Percentiles rank a stretch among this genome's conserved stretches.
Conservation (phyloP, 306 rosid genomes). For the Fagus sylvatica region DNA sequence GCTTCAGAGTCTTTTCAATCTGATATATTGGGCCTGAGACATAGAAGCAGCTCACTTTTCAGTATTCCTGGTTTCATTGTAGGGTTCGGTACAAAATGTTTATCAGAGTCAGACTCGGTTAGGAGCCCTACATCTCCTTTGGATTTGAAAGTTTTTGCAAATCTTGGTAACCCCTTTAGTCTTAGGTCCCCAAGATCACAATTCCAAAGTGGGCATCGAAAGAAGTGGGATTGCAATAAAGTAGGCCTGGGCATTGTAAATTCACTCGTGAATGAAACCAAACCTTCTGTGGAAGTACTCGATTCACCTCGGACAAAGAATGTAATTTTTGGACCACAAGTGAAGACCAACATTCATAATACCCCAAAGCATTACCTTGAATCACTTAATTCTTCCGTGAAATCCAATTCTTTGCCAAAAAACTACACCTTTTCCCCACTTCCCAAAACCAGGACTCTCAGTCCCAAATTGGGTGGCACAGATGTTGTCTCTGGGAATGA, state of each 20-base stretch:
- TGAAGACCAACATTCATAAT: constrained; percentile 42
- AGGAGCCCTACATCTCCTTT: constrained; percentile 87
- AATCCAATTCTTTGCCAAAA: constrained; percentile 69
- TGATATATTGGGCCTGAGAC: constrained; percentile 48
- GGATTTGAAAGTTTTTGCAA: constrained; percentile 63
- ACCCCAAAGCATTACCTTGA: constrained; percentile 40
- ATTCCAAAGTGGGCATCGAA: constrained; percentile 38
- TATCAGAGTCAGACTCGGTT: constrained; percentile 56
- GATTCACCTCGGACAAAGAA: constrained; percentile 56
- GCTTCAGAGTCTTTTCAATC: constrained; percentile 48
- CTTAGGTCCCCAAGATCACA: constrained; percentile 37
- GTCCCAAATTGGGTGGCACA: constrained; percentile 30
- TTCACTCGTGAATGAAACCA: constrained; percentile 59
- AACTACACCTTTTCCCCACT: constrained; percentile 56
- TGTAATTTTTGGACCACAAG: constrained; percentile 69
- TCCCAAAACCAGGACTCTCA: constrained; percentile 37
- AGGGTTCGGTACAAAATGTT: constrained; percentile 53
- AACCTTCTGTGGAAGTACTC: constrained; percentile 37
- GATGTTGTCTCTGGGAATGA: constrained; percentile 34
- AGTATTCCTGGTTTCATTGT: constrained; percentile 60
- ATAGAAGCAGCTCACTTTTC: constrained; percentile 59
- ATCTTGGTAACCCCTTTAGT: constrained; percentile 54
- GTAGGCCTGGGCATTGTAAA: constrained; percentile 78
- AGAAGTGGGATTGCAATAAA: constrained; percentile 48
- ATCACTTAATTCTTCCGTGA: constrained; percentile 42